Conservation (phyloP, 148 eudicot genomes). For the Chenopodium suecicum region DNA sequence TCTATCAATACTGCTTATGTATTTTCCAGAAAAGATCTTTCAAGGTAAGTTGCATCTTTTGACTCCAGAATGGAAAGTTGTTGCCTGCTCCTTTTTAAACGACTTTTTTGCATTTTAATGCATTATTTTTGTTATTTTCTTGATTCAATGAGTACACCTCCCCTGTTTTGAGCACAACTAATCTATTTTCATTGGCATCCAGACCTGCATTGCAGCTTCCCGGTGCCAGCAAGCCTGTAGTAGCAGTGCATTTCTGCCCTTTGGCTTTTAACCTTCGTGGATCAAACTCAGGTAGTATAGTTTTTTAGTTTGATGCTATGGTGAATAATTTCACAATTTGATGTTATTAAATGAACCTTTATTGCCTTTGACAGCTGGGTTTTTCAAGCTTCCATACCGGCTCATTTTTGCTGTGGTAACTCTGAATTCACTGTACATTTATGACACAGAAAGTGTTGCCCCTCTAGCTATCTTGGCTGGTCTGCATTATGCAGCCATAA, state of each 20-base stretch:
- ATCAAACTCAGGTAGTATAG: constrained; percentile 47
- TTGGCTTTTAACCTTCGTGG: constrained; percentile 59
- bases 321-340: background rate
- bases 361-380: constrained; percentile 41
- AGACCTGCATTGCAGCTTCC: constrained; percentile 98
- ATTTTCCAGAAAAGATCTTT: constrained; percentile 83
- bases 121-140: background rate
- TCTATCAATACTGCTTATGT: constrained; percentile 75
- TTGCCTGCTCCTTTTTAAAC: background rate
- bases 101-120: background rate
- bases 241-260: constrained; percentile 95
- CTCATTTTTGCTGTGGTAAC: constrained; percentile 90
- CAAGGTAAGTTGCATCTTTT: constrained; percentile 50
- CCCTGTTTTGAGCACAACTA: background rate
- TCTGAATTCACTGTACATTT: constrained; percentile 82
- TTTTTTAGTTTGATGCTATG: background rate
- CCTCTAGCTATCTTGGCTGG: constrained; percentile 88
- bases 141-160: background rate
- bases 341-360: constrained; percentile 6
- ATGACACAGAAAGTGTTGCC: constrained; percentile 72
- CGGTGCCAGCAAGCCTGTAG: constrained; percentile 89
- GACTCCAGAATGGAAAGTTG: background rate
- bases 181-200: constrained; percentile 25
- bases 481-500: constrained; percentile 93
- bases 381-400: constrained; percentile 90